Conservation (phyloP, 495 filamentous ascomycete species). For the Podospora fimiseda region DNA sequence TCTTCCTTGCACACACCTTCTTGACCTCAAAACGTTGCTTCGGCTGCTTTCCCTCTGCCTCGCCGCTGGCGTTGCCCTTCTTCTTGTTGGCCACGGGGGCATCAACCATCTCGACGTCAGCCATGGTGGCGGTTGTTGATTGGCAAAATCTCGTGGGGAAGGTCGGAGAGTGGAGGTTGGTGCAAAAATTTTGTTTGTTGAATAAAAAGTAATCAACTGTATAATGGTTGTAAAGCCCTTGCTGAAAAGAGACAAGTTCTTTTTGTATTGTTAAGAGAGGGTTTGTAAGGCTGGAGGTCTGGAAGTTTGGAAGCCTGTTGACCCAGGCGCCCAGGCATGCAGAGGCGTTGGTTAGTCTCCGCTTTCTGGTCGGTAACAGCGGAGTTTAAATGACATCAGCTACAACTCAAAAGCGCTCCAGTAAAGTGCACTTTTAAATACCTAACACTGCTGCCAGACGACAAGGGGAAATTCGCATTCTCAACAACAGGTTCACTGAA, state of each 20-base stretch:
- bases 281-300: neutral
- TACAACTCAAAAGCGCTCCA: neutral
- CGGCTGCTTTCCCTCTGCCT: conserved; percentile 56
- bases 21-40: conserved; percentile 98
- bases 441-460: too few species aligned
- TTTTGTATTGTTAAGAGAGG: neutral
- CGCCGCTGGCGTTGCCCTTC: conserved; percentile 37
- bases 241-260: neutral
- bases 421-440: too few species aligned
- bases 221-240: neutral
- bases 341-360: neutral
- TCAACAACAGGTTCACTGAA: too few species aligned
- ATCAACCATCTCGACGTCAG: conserved; percentile 96
- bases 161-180: neutral
- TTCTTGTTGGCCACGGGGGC: conserved; percentile 59
- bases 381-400: neutral
- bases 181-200: neutral
- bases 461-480: too few species aligned
- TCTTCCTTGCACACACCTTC: conserved; percentile 57
- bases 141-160: neutral
- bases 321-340: neutral
- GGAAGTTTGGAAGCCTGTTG: too few species aligned
- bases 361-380: neutral
- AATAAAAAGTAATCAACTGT: neutral
- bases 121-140: conserved; percentile 57